Conservation (phyloP, 2,329 filamentous ascomycete genomes). For the Phialophora expanda region DNA sequence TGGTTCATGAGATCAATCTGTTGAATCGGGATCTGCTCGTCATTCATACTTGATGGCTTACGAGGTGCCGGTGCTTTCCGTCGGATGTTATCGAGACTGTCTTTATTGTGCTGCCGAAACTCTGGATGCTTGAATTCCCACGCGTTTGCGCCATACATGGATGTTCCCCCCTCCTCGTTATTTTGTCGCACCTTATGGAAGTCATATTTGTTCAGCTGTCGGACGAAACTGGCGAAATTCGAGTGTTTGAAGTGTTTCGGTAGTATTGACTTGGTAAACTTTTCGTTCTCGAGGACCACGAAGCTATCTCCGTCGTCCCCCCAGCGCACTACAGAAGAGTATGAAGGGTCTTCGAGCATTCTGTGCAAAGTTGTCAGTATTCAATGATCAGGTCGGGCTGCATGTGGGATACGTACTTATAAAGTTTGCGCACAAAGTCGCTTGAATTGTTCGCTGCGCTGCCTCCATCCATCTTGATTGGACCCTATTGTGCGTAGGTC, state of each 20-base stretch:
- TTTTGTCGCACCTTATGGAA: constrained; percentile 97
- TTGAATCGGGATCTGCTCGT: constrained; percentile 78
- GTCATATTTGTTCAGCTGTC: constrained; percentile 95
- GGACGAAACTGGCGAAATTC: constrained; percentile 96
- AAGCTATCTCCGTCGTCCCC: constrained; percentile 94
- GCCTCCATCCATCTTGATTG: constrained; percentile 31
- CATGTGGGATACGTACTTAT: constrained; percentile 72
- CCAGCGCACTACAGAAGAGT: constrained; percentile 93
- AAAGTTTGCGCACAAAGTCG: constrained; percentile 97
- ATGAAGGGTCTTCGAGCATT: constrained; percentile 95
- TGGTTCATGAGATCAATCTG: constrained; percentile 89
- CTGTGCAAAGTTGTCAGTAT: constrained; percentile 52
- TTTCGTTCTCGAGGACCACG: constrained; percentile 97
- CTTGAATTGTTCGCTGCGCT: constrained; percentile 78
- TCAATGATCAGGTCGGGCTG: constrained; percentile 11
- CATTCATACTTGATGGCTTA: constrained; percentile 70
- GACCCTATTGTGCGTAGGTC: not conserved
- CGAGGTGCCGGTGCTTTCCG: constrained; percentile 91
- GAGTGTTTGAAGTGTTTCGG: constrained; percentile 99
- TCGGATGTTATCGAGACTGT: constrained; percentile 93
- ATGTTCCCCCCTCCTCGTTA: constrained; percentile 82
- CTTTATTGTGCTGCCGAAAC: constrained; percentile 93
- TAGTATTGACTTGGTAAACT: constrained; percentile 95
- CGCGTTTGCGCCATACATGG: constrained; percentile 79
- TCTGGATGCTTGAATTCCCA: constrained; percentile 99